A percentile compares a stretch with the other conserved stretches of the same genome.
Evolutionary conservation across 306 rosid genomes (phyloP).

Genomic region (Begonia peltatifolia): DNA sequence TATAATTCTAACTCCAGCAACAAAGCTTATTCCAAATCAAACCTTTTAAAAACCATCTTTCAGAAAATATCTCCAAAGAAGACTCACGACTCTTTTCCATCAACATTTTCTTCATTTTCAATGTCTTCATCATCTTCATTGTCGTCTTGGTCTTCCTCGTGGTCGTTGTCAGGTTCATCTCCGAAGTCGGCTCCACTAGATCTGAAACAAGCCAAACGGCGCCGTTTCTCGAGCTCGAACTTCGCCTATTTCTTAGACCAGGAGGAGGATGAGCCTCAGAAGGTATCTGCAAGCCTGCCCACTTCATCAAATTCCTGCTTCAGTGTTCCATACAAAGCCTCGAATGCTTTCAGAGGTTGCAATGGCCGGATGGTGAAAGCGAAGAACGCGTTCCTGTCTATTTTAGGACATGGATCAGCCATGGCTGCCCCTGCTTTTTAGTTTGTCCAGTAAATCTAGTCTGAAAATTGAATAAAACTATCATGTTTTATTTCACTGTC

Average conservation of each 20-base stretch:
- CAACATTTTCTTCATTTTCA: slow-evolving; percentile 1
- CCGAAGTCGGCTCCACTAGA: slow-evolving; percentile 2
- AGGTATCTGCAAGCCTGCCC: not conserved
- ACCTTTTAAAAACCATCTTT: slow-evolving; percentile 4
- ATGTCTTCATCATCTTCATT: slow-evolving; percentile 2
- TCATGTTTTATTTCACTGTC: too few relatives aligned
- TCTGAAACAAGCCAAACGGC: slow-evolving; percentile 1
- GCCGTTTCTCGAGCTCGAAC: not conserved
- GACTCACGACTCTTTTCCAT: slow-evolving; percentile 1
- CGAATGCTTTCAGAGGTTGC: slow-evolving; percentile 1
- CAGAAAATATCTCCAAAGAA: slow-evolving; percentile 9
- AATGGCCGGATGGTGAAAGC: slow-evolving; percentile 5
- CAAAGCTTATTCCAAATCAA: slow-evolving; percentile 8
- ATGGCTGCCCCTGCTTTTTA: not conserved
- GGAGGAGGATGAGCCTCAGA: not conserved
- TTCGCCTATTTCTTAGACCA: not conserved
- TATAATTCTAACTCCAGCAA: slow-evolving; percentile 1
- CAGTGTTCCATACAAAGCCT: too few relatives aligned
- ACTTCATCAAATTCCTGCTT: not conserved
- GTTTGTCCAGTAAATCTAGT: too few relatives aligned
- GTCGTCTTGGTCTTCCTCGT: slow-evolving; percentile 8
- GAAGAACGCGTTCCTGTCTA: slow-evolving; percentile 11
- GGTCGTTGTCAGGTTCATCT: slow-evolving; percentile 6
- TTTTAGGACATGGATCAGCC: slow-evolving; percentile 13
- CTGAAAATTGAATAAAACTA: too few relatives aligned